Conservation (phyloP, 73 alveolate genomes). For the Breviolum minutum region DNA sequence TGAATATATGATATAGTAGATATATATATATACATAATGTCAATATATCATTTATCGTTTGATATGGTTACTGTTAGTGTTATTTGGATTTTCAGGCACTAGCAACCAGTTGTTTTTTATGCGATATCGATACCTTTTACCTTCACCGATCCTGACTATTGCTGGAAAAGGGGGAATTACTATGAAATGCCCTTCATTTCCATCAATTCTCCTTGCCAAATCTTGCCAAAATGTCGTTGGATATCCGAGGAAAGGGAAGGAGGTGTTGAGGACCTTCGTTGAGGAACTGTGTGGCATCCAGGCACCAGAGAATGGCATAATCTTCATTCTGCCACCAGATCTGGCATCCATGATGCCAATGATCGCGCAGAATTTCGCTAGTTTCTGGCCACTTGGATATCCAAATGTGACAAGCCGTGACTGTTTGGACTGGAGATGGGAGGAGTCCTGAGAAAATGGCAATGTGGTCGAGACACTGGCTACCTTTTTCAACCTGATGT, state of each 20-base stretch:
- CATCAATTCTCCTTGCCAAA: background rate
- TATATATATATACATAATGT: too few relatives aligned
- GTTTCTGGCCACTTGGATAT: background rate
- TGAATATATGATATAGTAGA: too few relatives aligned
- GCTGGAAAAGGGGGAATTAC: background rate
- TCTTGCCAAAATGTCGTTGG: background rate
- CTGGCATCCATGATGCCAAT: background rate
- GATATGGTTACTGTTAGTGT: too few relatives aligned
- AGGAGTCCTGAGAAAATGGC: too few relatives aligned
- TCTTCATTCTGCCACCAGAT: background rate
- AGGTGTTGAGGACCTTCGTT: background rate
- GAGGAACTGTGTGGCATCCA: background rate
- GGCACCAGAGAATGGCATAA: constrained; percentile 10
- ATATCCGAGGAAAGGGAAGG: background rate
- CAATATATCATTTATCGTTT: too few relatives aligned
- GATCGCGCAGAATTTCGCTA: background rate
- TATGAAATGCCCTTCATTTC: background rate
- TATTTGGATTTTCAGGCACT: too few relatives aligned
- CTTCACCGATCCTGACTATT: background rate
- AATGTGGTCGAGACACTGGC: background rate
- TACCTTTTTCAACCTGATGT: background rate
- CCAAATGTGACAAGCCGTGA: background rate
- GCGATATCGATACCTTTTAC: background rate
- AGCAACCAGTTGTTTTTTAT: too few relatives aligned
- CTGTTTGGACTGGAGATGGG: too few relatives aligned